Evolutionary conservation across 1,284 basidiomycete species (phyloP), one percentile per base, ranked within the genome.

Genomic region (Cryptococcus sp.): DNA sequence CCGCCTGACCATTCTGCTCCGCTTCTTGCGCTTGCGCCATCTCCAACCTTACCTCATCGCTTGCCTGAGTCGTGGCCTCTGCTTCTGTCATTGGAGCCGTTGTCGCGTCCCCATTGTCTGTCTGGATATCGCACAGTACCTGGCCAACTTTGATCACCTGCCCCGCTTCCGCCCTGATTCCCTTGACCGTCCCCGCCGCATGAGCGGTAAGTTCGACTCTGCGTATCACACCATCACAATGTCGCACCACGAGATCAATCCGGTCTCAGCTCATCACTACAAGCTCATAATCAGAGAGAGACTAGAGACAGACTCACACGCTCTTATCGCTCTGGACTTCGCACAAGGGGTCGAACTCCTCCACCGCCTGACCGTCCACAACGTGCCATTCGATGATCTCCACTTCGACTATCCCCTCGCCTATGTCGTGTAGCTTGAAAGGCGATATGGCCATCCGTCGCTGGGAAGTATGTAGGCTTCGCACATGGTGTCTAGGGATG

Each of bases 381-480:
- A 85, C 87, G 64, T 68, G 88, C 91, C 91, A 94, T 76, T 87
- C 88, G 59, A 94, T 86, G 65, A 94, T 84, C 78, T 93, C 91
- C 68, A 90, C 92, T 76, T 94, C 91, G 38, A 89, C 91, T 64
- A 83, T 84, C 5, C 82, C 93, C 78, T 97, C 93, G 10, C 93
- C 93, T 67, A 96, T 94, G 75, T 97, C 93, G 15, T 92, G 91
- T n/a, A 96, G 85, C 65, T 89, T 90, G 83, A 95, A 96, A 11
- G 72, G 71, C 53, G 67, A 68, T 7, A 56, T 54, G 5, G 54
- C 13, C 31, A 10, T 35, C 7, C 31, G 13, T 35, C 7, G 7
- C 31, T 35, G 31, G 10, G 31, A 35, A 22, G 27, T 39, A 20
- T 60, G 59, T 13, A 60, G 7, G 13, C 31, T 13, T 35, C 31